Conservation (phyloP, 2,329 filamentous ascomycete species). For the Trichoderma hamatum region DNA sequence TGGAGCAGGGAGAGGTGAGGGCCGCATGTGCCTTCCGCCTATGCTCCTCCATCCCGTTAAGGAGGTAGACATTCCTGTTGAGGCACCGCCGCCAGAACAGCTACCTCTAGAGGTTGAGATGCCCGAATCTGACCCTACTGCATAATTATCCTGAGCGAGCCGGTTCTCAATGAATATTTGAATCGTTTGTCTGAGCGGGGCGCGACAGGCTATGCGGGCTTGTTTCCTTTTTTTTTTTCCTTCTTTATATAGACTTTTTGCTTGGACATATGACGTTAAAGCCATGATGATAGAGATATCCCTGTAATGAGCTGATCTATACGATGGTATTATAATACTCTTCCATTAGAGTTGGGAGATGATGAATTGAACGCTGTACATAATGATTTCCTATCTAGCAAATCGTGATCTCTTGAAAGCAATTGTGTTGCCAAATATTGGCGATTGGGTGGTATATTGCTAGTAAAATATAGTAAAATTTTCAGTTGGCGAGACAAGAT, state of each 20-base stretch:
- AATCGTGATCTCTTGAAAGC: background rate
- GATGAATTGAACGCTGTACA: slow-evolving; percentile 19
- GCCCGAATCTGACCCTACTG: slow-evolving; percentile 51
- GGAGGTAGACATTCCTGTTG: slow-evolving; percentile 67
- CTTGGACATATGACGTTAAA: slow-evolving; percentile 8
- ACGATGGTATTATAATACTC: slow-evolving; percentile 4
- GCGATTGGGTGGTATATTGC: slow-evolving; percentile 1
- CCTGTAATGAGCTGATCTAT: slow-evolving; percentile 12
- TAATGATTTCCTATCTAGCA: background rate
- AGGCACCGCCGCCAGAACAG: slow-evolving; percentile 54
- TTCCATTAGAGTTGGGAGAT: slow-evolving; percentile 12
- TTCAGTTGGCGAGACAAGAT: background rate
- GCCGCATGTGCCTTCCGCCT: slow-evolving; percentile 86
- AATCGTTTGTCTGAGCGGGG: background rate
- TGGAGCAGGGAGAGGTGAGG: slow-evolving; percentile 65
- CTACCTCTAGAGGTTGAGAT: slow-evolving; percentile 42
- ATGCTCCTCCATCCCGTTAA: slow-evolving; percentile 92
- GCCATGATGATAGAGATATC: slow-evolving; percentile 20
- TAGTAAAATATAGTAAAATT: background rate
- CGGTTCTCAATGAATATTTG: background rate
- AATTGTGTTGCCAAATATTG: background rate
- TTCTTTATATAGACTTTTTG: slow-evolving; percentile 9
- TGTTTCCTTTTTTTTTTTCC: background rate
- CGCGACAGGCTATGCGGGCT: background rate
- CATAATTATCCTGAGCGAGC: slow-evolving; percentile 31